Evolutionary conservation across 768 basidiomycete species (phyloP), one percentile per base, ranked within the genome.

Genomic region (Pleurotus djamor): DNA sequence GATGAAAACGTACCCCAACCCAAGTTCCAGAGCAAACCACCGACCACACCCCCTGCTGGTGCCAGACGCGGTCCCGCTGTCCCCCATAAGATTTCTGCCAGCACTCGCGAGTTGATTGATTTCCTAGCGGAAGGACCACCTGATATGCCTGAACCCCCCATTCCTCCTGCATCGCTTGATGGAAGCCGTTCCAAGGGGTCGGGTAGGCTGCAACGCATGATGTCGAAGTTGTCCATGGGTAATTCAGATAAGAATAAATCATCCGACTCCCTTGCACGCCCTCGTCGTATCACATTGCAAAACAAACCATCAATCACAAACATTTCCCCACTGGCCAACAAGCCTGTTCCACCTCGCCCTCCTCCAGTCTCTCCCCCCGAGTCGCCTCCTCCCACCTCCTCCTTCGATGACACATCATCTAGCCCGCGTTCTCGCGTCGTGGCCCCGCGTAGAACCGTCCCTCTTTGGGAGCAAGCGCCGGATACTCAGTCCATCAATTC

Each of bases 201-300:
- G 57, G 84, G 84, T 50, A 81, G 91, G 28, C 74, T 94, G 60
- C 88, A 89, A 71, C 83, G 86, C 62, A 92, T 95, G 86, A 89
- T 95, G 65, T 92, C 91, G 16, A 88, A 85, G 65, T 76, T 94
- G 32, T 87, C 83, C 38, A 74, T 84, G 62, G 79, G 81, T 32
- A 73, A 68, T 55, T 70, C 67, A 33, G 81, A 81, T 33, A 78
- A 76, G 63, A 61, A 33, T 37, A 48, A 56, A 56, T 45, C 45
- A 17, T 54, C 36, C 41, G 61, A 63, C n/a, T 17, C 45, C 9
- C 59, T 52, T 17, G 44, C 21, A 36, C 58, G 52, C 6, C 21
- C 49, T 36, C 43, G 28, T 36, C 60, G 38, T 38, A 17, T 33
- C 28, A 52, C 57, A 28, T 38, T 44, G 14, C 47, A 57, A 16